A percentile compares a stretch with the other conserved stretches of the same genome.
phyloP scores from a whole-genome alignment of 805 yeast genomes.

The Saccharomycopsis fibuligera region DNA sequence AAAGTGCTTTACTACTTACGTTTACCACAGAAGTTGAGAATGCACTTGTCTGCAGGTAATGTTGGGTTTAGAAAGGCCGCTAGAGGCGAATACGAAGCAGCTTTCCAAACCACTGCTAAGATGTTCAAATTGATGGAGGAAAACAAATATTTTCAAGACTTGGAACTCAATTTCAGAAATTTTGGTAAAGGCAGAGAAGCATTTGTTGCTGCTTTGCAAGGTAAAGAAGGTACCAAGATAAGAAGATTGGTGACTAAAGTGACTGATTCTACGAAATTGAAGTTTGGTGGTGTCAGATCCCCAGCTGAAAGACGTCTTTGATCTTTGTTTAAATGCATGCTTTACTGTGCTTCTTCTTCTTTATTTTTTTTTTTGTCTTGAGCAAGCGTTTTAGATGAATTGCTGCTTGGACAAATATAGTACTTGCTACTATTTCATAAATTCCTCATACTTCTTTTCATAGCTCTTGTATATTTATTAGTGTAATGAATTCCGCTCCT shows the following conservation, averaged over 20 bases:
- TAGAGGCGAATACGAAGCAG: constrained; percentile 90
- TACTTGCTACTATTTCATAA: too few species aligned
- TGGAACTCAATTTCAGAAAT: constrained; percentile 74
- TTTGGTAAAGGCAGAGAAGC: constrained; percentile 90
- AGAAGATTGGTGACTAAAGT: constrained; percentile 63
- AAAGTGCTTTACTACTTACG: constrained; percentile 71
- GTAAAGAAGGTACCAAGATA: constrained; percentile 76
- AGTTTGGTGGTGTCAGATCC: constrained; percentile 89
- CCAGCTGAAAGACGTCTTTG: constrained; percentile 74
- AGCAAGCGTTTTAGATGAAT: too few species aligned
- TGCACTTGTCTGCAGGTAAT: constrained; percentile 73
- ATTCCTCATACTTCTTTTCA: too few species aligned
- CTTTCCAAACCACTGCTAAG: constrained; percentile 72
- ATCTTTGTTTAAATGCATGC: constrained; percentile 4
- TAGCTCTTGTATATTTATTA: too few species aligned
- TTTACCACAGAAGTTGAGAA: constrained; percentile 67
- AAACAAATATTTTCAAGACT: constrained; percentile 47
- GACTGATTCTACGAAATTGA: constrained; percentile 73
- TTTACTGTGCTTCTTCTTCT: not conserved
- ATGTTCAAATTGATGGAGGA: constrained; percentile 69
- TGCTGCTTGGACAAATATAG: too few species aligned
- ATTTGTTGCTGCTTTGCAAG: constrained; percentile 73
- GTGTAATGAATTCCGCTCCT: too few species aligned
- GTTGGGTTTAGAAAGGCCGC: constrained; percentile 86
- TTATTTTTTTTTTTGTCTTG: not conserved